Conservation (phyloP, 192 early-diverging fungal genomes). For the Geranomyces michiganensis region DNA sequence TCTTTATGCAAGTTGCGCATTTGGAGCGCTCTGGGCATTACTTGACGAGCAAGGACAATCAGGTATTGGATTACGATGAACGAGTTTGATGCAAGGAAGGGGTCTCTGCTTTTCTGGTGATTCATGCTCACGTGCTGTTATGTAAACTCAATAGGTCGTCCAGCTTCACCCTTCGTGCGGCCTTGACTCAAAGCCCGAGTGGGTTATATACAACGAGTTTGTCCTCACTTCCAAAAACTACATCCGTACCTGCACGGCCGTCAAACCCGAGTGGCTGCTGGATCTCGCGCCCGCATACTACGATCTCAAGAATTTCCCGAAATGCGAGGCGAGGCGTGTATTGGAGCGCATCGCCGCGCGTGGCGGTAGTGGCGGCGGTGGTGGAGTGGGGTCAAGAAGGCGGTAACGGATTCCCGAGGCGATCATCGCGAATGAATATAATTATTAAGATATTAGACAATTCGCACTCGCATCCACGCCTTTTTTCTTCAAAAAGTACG, state of each 20-base stretch:
- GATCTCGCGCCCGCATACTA: constrained; percentile 87
- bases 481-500: too few relatives aligned
- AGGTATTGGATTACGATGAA: constrained; percentile 57
- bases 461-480: too few relatives aligned
- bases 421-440: too few relatives aligned
- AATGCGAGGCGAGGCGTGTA: constrained; percentile 71
- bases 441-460: too few relatives aligned
- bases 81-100: too few relatives aligned
- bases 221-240: constrained; percentile 95
- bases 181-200: constrained; percentile 91
- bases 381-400: too few relatives aligned
- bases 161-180: constrained; percentile 90
- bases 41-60: constrained; percentile 95
- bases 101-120: too few relatives aligned
- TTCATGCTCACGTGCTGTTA: too few relatives aligned
- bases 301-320: constrained; percentile 85
- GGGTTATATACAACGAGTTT: constrained; percentile 99
- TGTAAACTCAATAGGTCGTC: constrained; percentile 65
- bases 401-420: too few relatives aligned
- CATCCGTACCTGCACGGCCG: constrained; percentile 89
- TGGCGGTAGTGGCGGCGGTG: too few relatives aligned
- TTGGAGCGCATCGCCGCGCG: constrained; percentile 23
- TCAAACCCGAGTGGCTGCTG: constrained; percentile 77
- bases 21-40: constrained; percentile 84
- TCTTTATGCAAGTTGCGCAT: constrained; percentile 99